A percentile compares a stretch with the other conserved stretches of the same genome.
Conservation (phyloP, 257 asterid genomes). For the Plectranthus barbatus region DNA sequence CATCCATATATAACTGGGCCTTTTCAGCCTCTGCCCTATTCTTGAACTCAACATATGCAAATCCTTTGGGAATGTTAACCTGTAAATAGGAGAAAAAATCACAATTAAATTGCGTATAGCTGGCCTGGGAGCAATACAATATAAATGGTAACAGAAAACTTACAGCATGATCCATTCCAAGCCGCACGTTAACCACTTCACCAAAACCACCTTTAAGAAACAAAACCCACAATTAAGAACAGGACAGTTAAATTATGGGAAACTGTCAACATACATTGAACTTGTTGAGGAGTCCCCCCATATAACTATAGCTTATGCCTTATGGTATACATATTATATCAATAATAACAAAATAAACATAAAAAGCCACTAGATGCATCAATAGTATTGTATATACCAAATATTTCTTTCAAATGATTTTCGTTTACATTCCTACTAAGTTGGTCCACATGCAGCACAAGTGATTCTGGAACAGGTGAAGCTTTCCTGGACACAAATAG, state of each 20-base stretch:
- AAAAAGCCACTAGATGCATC: not conserved
- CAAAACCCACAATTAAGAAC: not conserved
- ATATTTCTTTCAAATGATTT: conserved; percentile 91
- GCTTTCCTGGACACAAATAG: conserved; percentile 58
- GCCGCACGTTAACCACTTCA: conserved; percentile 72
- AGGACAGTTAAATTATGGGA: not conserved
- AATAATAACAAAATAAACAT: not conserved
- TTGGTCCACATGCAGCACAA: conserved; percentile 83
- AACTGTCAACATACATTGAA: not conserved
- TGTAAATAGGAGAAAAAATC: conserved; percentile 21
- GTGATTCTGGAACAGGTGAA: conserved; percentile 85
- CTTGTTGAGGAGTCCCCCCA: not conserved
- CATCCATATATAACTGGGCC: conserved; percentile 81
- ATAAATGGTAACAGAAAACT: conserved; percentile 18
- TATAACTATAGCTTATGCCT: not conserved
- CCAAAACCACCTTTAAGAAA: conserved; percentile 73
- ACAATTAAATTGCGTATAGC: not conserved
- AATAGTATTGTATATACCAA: conserved; percentile 41
- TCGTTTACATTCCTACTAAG: conserved; percentile 93
- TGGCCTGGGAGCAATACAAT: not conserved
- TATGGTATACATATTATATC: not conserved
- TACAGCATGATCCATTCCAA: conserved; percentile 80
- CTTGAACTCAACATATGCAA: conserved; percentile 93
- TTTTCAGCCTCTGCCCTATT: conserved; percentile 91
- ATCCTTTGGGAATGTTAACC: conserved; percentile 94